Evolutionary conservation across 768 basidiomycete species (phyloP), one percentile per base, ranked within the genome.

Genomic region (Kwoniella europaea): DNA sequence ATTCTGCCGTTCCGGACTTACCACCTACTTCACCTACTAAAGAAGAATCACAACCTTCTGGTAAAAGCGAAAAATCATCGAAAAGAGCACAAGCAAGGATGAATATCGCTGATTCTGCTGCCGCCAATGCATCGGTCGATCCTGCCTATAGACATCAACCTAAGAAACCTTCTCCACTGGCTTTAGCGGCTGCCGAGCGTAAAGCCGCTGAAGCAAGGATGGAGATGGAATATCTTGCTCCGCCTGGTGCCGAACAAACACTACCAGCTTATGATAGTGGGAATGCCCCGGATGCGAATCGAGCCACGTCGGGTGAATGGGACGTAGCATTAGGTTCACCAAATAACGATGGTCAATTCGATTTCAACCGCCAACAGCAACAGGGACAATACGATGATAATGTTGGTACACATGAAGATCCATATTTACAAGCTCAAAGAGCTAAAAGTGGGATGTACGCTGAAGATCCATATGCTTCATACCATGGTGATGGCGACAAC

Each of bases 121-220:
- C 74, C 4, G 79, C 77, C 20, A 71, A 64, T 24, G 74, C 72
- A 5, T 18, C 29, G n/a, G 74, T 67, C 12, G 77, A 80, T 67
- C 73, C 77, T 7, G 66, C 43, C 1, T 67, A 71, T 24, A 61
- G 79, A 43, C 74, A 75, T 63, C 65, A 71, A 56, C 77, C 79
- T 0, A 78, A 76, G 44, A 80, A 80, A 57, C 79, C 79, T 9
- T 72, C 70, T 16, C 79, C 79, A 10, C 64, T 80, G 43, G 79
- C 79, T 41, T 29, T 74, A 3, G 62, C 54, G 7, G 71, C 70
- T 18, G 46, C 44, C 15, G 63, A 65, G n/a, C 29, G 64, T 13
- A 72, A 72, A 62, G 64, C 57, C 4, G 60, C 64, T 18, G 71
- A 62, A 53, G 68, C 27, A 5, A 52, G 44, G 50, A 20, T 44